phyloP scores from a whole-genome alignment of 257 asterid species.

The Rhazya stricta region DNA sequence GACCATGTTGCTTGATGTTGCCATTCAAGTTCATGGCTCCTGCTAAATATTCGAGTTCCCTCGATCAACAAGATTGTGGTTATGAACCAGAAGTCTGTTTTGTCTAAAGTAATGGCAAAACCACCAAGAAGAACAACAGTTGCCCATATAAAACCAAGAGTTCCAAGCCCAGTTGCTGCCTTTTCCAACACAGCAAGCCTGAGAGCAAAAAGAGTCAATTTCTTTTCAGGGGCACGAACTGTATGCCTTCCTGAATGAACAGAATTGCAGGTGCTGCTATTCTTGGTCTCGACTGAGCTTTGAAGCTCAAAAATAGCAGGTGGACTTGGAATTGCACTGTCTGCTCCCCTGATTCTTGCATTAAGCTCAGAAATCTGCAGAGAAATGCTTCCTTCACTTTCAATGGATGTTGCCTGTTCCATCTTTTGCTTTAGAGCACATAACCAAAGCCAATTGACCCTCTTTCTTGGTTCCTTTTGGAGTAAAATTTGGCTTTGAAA shows the following conservation, averaged over 20 bases:
- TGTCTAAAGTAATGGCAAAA: slow-evolving; percentile 68
- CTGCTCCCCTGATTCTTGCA: slow-evolving; percentile 24
- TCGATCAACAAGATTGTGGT: slow-evolving; percentile 69
- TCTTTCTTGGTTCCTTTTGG: background rate
- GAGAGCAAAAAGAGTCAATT: slow-evolving; percentile 82
- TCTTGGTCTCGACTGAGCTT: slow-evolving; percentile 31
- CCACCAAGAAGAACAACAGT: slow-evolving; percentile 96
- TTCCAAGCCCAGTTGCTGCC: slow-evolving; percentile 78
- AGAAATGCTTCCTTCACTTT: slow-evolving; percentile 45
- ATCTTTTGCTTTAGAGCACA: slow-evolving; percentile 21
- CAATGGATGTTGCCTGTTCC: slow-evolving; percentile 45
- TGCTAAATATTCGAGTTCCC: slow-evolving; percentile 71
- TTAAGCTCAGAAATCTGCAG: slow-evolving; percentile 50
- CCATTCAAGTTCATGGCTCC: slow-evolving; percentile 95
- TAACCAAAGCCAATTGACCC: background rate
- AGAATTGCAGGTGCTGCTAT: slow-evolving; percentile 29
- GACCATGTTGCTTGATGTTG: slow-evolving; percentile 94
- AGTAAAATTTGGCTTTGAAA: background rate
- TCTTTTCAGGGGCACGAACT: slow-evolving; percentile 71
- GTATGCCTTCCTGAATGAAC: slow-evolving; percentile 20
- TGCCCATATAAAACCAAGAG: slow-evolving; percentile 93
- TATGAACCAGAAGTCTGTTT: slow-evolving; percentile 91
- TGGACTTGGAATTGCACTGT: slow-evolving; percentile 29
- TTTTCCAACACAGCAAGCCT: slow-evolving; percentile 85
- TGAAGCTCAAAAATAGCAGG: slow-evolving; percentile 38